Conservation (phyloP, 164 flowering plant species). For the Stephania japonica region DNA sequence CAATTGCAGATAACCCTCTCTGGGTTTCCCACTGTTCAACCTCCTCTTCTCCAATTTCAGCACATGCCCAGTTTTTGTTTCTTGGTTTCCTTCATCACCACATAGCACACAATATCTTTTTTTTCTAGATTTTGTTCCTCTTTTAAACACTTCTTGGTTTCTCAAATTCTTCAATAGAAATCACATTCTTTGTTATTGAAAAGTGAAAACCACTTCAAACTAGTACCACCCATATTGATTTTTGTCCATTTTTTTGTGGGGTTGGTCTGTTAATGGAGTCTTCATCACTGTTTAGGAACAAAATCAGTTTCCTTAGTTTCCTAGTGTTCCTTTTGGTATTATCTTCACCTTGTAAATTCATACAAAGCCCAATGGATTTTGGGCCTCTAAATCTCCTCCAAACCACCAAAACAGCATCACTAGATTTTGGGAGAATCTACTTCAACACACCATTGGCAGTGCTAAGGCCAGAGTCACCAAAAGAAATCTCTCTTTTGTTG, state of each 20-base stretch:
- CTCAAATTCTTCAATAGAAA: background rate
- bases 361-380: slow-evolving; percentile 34
- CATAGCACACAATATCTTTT: background rate
- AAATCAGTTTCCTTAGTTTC: slow-evolving; percentile 20
- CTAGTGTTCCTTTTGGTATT: slow-evolving; percentile 24
- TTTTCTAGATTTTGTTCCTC: too few relatives aligned
- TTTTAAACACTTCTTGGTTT: too few relatives aligned
- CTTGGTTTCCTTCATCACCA: background rate
- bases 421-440: slow-evolving; percentile 31
- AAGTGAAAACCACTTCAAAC: background rate
- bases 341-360: slow-evolving; percentile 27
- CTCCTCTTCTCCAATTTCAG: background rate
- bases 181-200: background rate
- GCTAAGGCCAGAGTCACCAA: slow-evolving; percentile 23
- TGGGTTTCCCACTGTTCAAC: background rate
- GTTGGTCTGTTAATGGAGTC: slow-evolving; percentile 18
- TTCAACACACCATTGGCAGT: slow-evolving; percentile 31
- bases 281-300: slow-evolving; percentile 20
- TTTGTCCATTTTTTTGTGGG: background rate
- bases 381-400: slow-evolving; percentile 25
- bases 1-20: slow-evolving; percentile 10
- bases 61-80: background rate
- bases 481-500: slow-evolving; percentile 29
- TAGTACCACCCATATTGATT: slow-evolving; percentile 2
- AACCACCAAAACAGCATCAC: slow-evolving; percentile 20